phyloP scores from a whole-genome alignment of 1,284 basidiomycete species.

The Microbotryum violaceum region DNA sequence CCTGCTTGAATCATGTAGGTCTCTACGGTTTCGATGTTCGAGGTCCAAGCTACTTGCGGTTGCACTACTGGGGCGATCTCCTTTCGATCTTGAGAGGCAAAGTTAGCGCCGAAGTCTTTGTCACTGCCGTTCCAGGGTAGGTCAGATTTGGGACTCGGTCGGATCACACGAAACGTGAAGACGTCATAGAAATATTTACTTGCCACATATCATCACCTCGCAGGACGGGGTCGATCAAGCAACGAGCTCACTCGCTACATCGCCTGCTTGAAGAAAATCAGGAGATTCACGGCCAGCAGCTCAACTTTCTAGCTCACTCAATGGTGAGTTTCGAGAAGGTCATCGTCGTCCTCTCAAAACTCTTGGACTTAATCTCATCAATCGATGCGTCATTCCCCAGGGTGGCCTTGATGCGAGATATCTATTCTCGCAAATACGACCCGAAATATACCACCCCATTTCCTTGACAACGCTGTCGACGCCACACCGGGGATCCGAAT shows the following conservation, averaged over 20 bases:
- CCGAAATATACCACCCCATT: slow-evolving; percentile 72
- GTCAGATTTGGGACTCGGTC: slow-evolving; percentile 35
- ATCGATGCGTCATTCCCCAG: slow-evolving; percentile 18
- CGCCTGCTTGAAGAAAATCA: slow-evolving; percentile 61
- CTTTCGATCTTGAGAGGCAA: slow-evolving; percentile 71
- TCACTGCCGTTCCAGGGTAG: slow-evolving; percentile 88
- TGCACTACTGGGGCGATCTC: slow-evolving; percentile 94
- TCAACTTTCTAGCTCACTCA: slow-evolving; percentile 93
- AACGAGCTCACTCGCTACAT: slow-evolving; percentile 73
- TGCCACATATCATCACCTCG: neutral
- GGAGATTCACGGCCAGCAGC: slow-evolving; percentile 52
- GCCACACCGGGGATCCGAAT: slow-evolving; percentile 90
- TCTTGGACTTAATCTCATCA: neutral
- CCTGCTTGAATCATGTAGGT: slow-evolving; percentile 48
- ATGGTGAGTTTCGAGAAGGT: slow-evolving; percentile 52
- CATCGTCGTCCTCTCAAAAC: too few relatives aligned
- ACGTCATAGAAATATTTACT: neutral
- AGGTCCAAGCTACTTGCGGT: slow-evolving; percentile 49
- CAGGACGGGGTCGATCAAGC: slow-evolving; percentile 84
- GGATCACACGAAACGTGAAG: slow-evolving; percentile 1
- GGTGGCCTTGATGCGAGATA: slow-evolving; percentile 90
- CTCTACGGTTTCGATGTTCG: slow-evolving; percentile 80
- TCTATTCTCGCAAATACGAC: slow-evolving; percentile 76
- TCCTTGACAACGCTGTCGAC: slow-evolving; percentile 87
- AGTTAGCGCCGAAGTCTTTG: slow-evolving; percentile 84